Percentiles rank a stretch among this genome's conserved stretches.
These are phyloP conservation scores for Sugiyamaella smithiae DNA, from an alignment of 805 yeast genomes.

Conservation along the genomic window DNA sequence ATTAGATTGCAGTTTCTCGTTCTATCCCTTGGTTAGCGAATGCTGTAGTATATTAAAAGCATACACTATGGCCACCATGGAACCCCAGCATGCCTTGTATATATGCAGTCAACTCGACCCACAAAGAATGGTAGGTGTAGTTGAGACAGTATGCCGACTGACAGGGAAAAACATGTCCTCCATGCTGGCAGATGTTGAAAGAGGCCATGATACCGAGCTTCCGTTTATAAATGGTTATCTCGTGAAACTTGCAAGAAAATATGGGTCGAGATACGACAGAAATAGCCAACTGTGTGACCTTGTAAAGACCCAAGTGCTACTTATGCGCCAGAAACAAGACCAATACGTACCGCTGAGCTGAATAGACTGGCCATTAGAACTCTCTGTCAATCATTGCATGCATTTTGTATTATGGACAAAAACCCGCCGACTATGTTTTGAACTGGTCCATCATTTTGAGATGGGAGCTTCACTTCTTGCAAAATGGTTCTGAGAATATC, in stretches of 20 bases:
- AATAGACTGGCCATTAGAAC: not conserved
- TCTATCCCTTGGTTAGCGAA: conserved; percentile 46
- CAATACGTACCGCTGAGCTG: conserved; percentile 10
- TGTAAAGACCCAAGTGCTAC: conserved; percentile 39
- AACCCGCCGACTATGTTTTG: not conserved
- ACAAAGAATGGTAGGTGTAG: conserved; percentile 36
- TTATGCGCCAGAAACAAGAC: not conserved
- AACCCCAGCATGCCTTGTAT: conserved; percentile 17
- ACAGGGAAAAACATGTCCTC: conserved; percentile 64
- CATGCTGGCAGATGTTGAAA: conserved; percentile 65
- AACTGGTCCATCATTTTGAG: not conserved
- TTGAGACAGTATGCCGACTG: conserved; percentile 40
- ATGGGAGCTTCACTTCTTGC: not conserved
- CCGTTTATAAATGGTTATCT: conserved; percentile 83
- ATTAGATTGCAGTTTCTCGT: conserved; percentile 39
- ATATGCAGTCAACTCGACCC: conserved; percentile 19
- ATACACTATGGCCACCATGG: conserved; percentile 29
- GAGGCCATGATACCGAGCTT: conserved; percentile 64
- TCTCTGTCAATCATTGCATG: not conserved
- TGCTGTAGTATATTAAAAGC: conserved; percentile 41
- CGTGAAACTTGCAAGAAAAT: conserved; percentile 49
- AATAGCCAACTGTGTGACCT: conserved; percentile 48
- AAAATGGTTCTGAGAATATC: conserved; percentile 4
- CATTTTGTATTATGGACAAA: not conserved
- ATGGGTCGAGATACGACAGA: conserved; percentile 41